These are phyloP conservation scores for Actinomortierella wolfii DNA, from an alignment of 371 early-diverging fungal species.

Conservation along the genomic window DNA sequence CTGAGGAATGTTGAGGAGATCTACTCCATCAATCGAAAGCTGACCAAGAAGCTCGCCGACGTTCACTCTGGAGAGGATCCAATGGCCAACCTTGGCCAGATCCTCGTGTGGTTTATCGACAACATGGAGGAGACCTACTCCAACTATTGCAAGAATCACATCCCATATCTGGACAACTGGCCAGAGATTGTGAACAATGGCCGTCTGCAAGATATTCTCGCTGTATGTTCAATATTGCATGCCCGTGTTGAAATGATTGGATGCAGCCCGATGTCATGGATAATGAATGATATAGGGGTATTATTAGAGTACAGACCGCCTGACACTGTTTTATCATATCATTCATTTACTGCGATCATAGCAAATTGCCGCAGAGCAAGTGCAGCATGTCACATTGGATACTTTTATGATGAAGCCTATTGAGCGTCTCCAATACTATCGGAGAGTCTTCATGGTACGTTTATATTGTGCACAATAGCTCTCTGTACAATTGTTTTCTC, in stretches of 20 bases:
- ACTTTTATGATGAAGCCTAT: constrained; percentile 44
- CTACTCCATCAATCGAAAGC: constrained; percentile 43
- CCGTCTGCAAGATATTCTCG: constrained; percentile 39
- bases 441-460: constrained; percentile 42
- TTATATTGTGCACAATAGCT: background rate
- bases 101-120: constrained; percentile 44
- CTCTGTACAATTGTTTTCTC: background rate
- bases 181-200: constrained; percentile 42
- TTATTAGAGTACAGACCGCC: too few species aligned
- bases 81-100: constrained; percentile 27
- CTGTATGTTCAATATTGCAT: constrained; percentile 11
- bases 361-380: constrained; percentile 38
- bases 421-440: constrained; percentile 44
- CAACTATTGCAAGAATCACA: constrained; percentile 44
- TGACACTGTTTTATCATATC: background rate
- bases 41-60: constrained; percentile 34
- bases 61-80: constrained; percentile 24
- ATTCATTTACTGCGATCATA: constrained; percentile 4
- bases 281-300: too few species aligned
- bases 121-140: constrained; percentile 43
- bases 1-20: constrained; percentile 43
- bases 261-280: background rate
- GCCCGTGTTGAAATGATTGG: background rate
- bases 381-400: constrained; percentile 43
- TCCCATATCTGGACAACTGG: constrained; percentile 43